These are phyloP conservation scores for Vitis hybrid DNA, from an alignment of 177 flowering plant genomes.

Conservation along the genomic window DNA sequence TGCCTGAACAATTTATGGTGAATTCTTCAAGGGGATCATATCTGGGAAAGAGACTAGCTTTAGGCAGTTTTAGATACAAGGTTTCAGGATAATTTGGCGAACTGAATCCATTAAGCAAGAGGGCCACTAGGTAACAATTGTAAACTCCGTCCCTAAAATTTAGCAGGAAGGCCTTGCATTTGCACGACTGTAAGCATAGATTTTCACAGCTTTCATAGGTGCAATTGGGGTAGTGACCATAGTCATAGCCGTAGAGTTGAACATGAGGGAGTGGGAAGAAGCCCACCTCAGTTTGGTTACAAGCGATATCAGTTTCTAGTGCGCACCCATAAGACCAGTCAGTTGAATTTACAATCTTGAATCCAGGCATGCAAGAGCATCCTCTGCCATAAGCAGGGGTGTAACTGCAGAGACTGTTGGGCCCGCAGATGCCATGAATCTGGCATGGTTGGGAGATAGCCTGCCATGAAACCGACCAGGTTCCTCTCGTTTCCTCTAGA, in stretches of 20 bases:
- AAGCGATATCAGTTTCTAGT: background rate
- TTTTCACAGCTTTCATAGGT: slow-evolving; percentile 1
- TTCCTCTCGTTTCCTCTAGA: background rate
- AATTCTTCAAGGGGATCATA: no score
- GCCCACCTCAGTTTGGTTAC: background rate
- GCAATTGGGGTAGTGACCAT: background rate
- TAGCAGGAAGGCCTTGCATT: background rate
- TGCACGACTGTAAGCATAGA: slow-evolving; percentile 1
- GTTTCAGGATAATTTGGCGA: no score
- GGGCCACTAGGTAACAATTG: background rate
- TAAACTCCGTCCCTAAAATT: no score
- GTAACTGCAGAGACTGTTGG: slow-evolving; percentile 17
- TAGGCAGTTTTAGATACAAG: no score
- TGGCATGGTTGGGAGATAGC: slow-evolving; percentile 11
- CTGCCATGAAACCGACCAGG: slow-evolving; percentile 23
- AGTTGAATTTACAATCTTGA: background rate
- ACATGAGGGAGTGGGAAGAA: slow-evolving; percentile 1
- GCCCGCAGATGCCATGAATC: slow-evolving; percentile 26
- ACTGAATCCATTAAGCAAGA: background rate
- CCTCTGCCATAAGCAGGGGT: slow-evolving; percentile 2
- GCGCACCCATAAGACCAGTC: slow-evolving; percentile 22
- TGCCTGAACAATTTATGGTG: no score
- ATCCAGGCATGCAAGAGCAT: slow-evolving; percentile 28
- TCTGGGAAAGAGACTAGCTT: no score
- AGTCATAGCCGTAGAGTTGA: slow-evolving; percentile 10